Conservation (phyloP, 768 basidiomycete species). For the Leucogyrophana mollusca region DNA sequence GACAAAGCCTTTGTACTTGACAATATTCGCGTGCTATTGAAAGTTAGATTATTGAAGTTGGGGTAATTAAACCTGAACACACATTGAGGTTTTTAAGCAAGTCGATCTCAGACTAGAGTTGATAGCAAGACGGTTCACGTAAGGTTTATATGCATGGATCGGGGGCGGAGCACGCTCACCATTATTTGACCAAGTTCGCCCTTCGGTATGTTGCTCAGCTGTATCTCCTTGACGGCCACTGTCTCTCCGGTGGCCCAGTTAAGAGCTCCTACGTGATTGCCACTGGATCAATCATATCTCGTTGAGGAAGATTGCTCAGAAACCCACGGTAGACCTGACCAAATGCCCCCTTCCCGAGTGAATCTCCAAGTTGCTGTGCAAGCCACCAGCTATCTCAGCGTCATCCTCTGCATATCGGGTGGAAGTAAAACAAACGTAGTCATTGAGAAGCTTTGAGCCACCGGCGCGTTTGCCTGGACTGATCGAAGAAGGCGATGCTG, state of each 20-base stretch:
- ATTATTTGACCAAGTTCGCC: conserved; percentile 95
- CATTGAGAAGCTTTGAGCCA: conserved; percentile 58
- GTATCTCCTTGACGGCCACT: conserved; percentile 98
- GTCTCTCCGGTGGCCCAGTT: conserved; percentile 98
- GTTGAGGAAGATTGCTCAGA: not conserved
- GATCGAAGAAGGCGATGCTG: conserved; percentile 16
- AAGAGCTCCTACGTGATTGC: conserved; percentile 59
- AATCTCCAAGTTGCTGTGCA: conserved; percentile 89
- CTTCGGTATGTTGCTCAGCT: conserved; percentile 90
- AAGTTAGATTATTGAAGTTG: not conserved
- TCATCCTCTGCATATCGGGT: not conserved
- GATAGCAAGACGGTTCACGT: not conserved
- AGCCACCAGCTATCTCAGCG: conserved; percentile 9
- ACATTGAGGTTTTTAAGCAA: conserved; percentile 96
- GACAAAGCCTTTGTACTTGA: conserved; percentile 98
- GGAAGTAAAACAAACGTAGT: conserved; percentile 48
- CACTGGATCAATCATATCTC: conserved; percentile 6
- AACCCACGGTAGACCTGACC: conserved; percentile 94
- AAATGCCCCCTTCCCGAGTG: conserved; percentile 94
- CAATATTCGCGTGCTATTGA: conserved; percentile 89
- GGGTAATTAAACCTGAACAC: conserved; percentile 16
- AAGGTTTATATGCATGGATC: conserved; percentile 7
- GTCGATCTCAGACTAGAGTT: conserved; percentile 87
- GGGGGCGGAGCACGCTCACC: conserved; percentile 46
- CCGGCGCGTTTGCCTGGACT: conserved; percentile 28